Conservation (phyloP, 1,284 basidiomycete species). For the Cryptococcus wingfieldii region DNA sequence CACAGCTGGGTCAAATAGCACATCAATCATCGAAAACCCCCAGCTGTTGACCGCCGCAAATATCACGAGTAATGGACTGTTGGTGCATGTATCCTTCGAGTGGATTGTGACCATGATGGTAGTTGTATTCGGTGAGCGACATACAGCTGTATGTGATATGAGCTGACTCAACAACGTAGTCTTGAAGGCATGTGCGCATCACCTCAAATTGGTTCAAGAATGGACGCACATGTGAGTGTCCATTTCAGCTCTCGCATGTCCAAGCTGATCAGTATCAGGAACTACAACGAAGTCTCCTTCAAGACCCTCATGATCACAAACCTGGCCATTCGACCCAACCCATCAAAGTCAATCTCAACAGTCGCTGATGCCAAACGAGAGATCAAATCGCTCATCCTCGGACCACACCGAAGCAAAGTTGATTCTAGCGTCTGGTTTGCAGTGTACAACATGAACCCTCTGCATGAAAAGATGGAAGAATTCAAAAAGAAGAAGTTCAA, state of each 20-base stretch:
- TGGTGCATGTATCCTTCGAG: slow-evolving; percentile 33
- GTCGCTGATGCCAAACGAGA: slow-evolving; percentile 11
- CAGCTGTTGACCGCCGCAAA: slow-evolving; percentile 33
- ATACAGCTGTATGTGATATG: neutral
- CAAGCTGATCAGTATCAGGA: slow-evolving; percentile 13
- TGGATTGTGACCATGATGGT: slow-evolving; percentile 26
- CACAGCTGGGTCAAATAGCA: slow-evolving; percentile 1
- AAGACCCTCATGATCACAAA: slow-evolving; percentile 32
- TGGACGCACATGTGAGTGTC: slow-evolving; percentile 28
- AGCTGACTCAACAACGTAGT: slow-evolving; percentile 9
- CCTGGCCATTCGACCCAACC: slow-evolving; percentile 13
- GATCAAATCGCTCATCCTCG: slow-evolving; percentile 4
- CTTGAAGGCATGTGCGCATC: slow-evolving; percentile 14
- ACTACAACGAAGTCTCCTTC: slow-evolving; percentile 32
- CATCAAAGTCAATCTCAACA: neutral
- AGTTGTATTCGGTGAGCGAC: slow-evolving; percentile 26
- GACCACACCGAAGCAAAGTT: slow-evolving; percentile 5
- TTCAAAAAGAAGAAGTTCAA: slow-evolving; percentile 14
- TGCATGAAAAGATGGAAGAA: slow-evolving; percentile 15
- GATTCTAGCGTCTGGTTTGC: slow-evolving; percentile 12
- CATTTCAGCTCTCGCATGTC: neutral
- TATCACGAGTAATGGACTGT: slow-evolving; percentile 27
- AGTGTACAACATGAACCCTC: slow-evolving; percentile 11
- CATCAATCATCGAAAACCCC: slow-evolving; percentile 18
- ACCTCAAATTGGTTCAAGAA: slow-evolving; percentile 18